These are phyloP conservation scores for Canariomyces notabilis DNA, from an alignment of 2,329 filamentous ascomycete genomes.

Conservation along the genomic window DNA sequence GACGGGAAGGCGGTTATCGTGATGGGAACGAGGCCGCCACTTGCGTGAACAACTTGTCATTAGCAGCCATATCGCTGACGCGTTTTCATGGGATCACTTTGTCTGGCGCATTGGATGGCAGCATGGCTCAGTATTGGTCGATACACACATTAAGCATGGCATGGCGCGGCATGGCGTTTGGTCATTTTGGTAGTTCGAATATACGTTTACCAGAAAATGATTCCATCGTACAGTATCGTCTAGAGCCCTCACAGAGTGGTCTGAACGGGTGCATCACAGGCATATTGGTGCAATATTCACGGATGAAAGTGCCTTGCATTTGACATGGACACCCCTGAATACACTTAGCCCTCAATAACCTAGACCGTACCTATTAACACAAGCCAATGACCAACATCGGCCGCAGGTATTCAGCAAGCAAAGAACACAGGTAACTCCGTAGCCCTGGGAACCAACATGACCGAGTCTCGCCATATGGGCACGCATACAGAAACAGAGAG, in stretches of 20 bases:
- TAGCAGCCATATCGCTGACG: too few species aligned
- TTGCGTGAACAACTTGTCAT: too few species aligned
- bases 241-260: background rate
- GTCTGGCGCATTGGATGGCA: slow-evolving; percentile 1
- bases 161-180: background rate
- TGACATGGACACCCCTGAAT: background rate
- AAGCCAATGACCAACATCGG: background rate
- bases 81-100: background rate
- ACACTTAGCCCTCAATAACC: background rate
- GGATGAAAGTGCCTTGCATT: background rate
- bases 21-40: slow-evolving; percentile 30
- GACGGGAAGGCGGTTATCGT: slow-evolving; percentile 48
- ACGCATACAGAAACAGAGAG: slow-evolving; percentile 1
- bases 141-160: slow-evolving; percentile 6
- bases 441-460: background rate
- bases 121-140: background rate
- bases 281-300: too few species aligned
- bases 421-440: background rate
- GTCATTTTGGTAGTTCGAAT: background rate
- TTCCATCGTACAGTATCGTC: background rate
- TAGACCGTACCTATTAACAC: background rate
- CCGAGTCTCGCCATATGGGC: background rate
- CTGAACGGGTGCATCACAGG: too few species aligned
- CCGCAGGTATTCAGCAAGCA: background rate
- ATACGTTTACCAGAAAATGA: too few species aligned